These are phyloP conservation scores for Kluyveromyces lactis DNA, from an alignment of 805 yeast species.

Conservation along the genomic window DNA sequence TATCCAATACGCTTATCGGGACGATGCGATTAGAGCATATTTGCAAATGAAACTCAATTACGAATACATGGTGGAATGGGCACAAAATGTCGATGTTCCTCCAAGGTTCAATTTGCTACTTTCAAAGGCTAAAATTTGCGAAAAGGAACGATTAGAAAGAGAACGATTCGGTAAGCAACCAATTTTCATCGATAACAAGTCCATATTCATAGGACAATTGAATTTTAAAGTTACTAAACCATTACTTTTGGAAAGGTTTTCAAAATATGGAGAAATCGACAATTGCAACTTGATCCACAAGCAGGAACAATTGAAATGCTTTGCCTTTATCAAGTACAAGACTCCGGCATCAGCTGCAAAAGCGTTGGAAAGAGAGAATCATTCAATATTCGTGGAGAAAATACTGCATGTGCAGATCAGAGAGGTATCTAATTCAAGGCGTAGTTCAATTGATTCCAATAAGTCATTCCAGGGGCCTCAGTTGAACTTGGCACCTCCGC, in stretches of 20 bases:
- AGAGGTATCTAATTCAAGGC: conserved; percentile 33
- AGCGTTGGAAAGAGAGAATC: conserved; percentile 82
- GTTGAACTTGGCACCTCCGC: conserved; percentile 70
- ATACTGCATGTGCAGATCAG: conserved; percentile 83
- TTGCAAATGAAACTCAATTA: conserved; percentile 53
- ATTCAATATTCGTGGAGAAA: conserved; percentile 59
- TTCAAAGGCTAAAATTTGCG: conserved; percentile 3
- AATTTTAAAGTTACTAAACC: conserved; percentile 45
- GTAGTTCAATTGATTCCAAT: neutral
- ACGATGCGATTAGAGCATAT: conserved; percentile 81
- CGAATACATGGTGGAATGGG: conserved; percentile 70
- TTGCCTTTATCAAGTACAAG: conserved; percentile 66
- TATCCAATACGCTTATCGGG: conserved; percentile 69
- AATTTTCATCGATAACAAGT: conserved; percentile 52
- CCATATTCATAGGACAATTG: conserved; percentile 77
- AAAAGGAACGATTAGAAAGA: conserved; percentile 1
- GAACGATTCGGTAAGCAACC: conserved; percentile 1
- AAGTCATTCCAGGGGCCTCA: conserved; percentile 27
- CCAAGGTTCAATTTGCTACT: conserved; percentile 23
- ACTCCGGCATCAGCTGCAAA: conserved; percentile 71
- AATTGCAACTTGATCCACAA: conserved; percentile 48
- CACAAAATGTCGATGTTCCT: conserved; percentile 64
- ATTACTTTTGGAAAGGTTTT: conserved; percentile 50
- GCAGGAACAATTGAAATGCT: conserved; percentile 40
- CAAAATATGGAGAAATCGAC: conserved; percentile 55